Base-by-base conservation (phyloP, 345 rosid species). In the Luvunga scandens region DNA sequence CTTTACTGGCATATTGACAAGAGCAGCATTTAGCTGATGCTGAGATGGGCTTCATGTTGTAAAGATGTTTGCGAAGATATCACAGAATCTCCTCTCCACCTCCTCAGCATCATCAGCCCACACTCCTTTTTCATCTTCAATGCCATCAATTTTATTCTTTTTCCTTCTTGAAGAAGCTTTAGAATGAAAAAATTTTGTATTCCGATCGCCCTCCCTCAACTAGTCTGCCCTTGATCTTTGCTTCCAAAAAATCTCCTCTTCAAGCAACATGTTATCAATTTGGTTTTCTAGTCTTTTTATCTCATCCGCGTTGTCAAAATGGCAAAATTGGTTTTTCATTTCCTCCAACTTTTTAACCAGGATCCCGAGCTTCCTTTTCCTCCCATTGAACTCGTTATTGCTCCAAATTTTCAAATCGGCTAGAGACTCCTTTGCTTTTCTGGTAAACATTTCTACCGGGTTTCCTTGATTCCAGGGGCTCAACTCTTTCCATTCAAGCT, bases 291-390 rank as follows among this genome's bases (percentile, higher is more conserved):
- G 0, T 14, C 0, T 53, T 53, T 19, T 53, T 3, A 53, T 18
- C 57, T 53, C 19, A 18, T 53, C 21, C 6, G 6, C 21, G 7
- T 2, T 38, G 1, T 38, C 10, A 38, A 38, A 7, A 38, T 38
- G 19, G 21, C 19, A 0, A 0, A 0, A 50, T 0, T 13, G 6
- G 0, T 50, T 4, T 50, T 50, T 16, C 19, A 50, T 0, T 4
- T 13, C 5, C 18, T 50, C 14, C 6, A 16, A 0, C 19, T 14
- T 53, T 1, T 18, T 16, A 0, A 53, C 2, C 1, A 53, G 6
- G 0, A 2, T 3, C 22, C 18, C 19, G 2, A 53, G 6, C 57
- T 53, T 6, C 6, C 4, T 19, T 53, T 14, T 3, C n/a, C 19
- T 53, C 4, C 56, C 57, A 14, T 19, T 19, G 2, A 53, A 53